phyloP scores from a whole-genome alignment of 257 asterid species.

The Solanum etuberosum region DNA sequence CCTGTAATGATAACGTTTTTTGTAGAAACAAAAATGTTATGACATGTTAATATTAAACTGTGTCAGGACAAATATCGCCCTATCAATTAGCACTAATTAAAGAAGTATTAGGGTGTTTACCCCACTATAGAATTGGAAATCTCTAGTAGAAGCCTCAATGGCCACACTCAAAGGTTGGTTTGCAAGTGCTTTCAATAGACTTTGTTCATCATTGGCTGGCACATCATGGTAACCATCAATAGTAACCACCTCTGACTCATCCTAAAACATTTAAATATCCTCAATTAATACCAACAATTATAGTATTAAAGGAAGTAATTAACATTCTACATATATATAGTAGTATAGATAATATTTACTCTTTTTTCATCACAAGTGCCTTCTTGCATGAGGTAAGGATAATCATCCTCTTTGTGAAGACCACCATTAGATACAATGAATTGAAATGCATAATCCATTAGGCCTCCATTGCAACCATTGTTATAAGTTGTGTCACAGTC shows the following conservation, averaged over 20 bases:
- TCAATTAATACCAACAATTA: background rate
- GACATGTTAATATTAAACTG: too few species aligned
- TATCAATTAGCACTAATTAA: background rate
- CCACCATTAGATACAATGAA: conserved; percentile 20
- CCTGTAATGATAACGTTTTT: too few species aligned
- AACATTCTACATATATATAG: background rate
- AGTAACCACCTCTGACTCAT: conserved; percentile 16
- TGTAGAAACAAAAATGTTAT: too few species aligned
- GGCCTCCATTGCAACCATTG: conserved; percentile 30
- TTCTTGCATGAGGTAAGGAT: conserved; percentile 30
- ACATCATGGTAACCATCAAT: conserved; percentile 31
- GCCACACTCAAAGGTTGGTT: conserved; percentile 33
- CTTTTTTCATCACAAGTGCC: conserved; percentile 26
- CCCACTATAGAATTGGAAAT: conserved; percentile 32
- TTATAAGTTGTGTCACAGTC: conserved; percentile 29
- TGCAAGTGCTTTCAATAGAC: conserved; percentile 33
- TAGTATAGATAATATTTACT: conserved; percentile 1
- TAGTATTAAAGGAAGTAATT: background rate
- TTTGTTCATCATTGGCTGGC: conserved; percentile 19
- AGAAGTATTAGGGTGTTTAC: background rate
- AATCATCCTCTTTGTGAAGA: conserved; percentile 31
- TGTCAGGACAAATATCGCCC: too few species aligned
- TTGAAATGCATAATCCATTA: conserved; percentile 33
- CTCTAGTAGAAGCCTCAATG: conserved; percentile 32
- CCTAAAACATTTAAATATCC: conserved; percentile 5